These are phyloP conservation scores for Beauveria pseudobassiana DNA, from an alignment of 2,329 filamentous ascomycete genomes.

Conservation along the genomic window DNA sequence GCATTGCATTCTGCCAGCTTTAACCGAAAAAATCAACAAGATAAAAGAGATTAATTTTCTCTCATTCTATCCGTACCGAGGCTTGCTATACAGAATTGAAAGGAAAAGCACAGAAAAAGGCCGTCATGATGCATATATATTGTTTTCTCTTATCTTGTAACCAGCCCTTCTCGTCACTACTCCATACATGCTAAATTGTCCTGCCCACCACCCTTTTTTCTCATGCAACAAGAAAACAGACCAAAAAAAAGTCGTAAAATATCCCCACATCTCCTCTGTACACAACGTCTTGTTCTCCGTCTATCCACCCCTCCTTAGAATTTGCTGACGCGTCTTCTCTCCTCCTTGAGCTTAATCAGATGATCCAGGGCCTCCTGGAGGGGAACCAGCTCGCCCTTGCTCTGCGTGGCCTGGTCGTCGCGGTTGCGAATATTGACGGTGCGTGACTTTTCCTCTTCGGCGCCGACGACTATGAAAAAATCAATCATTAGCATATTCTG, in stretches of 20 bases:
- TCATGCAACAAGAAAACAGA: background rate
- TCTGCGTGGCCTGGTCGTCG: slow-evolving; percentile 54
- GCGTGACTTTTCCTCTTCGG: slow-evolving; percentile 51
- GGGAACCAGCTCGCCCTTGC: slow-evolving; percentile 50
- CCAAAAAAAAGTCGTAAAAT: background rate
- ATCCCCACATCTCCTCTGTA: background rate
- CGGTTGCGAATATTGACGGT: slow-evolving; percentile 58
- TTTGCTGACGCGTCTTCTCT: slow-evolving; percentile 32
- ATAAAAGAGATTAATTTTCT: background rate
- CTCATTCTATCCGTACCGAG: background rate
- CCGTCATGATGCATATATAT: background rate
- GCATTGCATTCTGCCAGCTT: background rate
- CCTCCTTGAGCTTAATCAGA: slow-evolving; percentile 43
- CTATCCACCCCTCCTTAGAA: slow-evolving; percentile 18
- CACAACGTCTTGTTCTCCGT: background rate
- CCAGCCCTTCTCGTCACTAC: background rate
- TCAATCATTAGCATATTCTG: background rate
- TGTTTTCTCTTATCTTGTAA: background rate
- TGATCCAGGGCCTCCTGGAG: slow-evolving; percentile 51
- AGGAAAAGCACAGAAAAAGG: background rate
- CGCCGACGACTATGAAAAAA: slow-evolving; percentile 47
- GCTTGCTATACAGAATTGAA: background rate
- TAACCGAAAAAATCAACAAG: background rate
- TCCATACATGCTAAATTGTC: background rate
- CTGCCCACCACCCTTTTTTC: background rate